Evolutionary conservation across 1,284 basidiomycete genomes (phyloP).

Genomic region (Ceratobasidium sp.): DNA sequence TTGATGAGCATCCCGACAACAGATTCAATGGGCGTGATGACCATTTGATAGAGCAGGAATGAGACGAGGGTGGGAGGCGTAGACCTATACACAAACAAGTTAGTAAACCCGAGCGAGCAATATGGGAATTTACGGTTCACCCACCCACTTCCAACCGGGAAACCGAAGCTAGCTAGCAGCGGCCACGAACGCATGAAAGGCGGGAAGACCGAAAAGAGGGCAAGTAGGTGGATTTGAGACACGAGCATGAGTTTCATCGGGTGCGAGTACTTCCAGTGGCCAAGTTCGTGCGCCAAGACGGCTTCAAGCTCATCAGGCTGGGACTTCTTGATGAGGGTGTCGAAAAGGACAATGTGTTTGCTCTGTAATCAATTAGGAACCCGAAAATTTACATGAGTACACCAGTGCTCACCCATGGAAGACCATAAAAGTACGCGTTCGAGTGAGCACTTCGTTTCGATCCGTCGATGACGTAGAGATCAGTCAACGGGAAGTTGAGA

Average conservation of each 20-base stretch:
- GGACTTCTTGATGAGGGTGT: conserved; percentile 92
- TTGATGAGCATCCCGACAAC: conserved; percentile 80
- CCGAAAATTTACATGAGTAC: conserved; percentile 15
- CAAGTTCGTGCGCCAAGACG: conserved; percentile 86
- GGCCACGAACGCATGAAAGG: conserved; percentile 89
- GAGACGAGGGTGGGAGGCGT: conserved; percentile 85
- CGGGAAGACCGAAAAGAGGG: conserved; percentile 87
- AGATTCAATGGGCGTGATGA: conserved; percentile 82
- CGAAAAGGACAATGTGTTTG: conserved; percentile 97
- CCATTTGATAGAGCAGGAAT: conserved; percentile 89
- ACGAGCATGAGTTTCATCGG: conserved; percentile 86
- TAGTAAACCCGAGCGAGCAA: not conserved
- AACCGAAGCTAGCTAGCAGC: conserved; percentile 86
- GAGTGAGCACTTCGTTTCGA: conserved; percentile 93
- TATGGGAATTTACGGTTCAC: not conserved
- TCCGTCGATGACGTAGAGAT: conserved; percentile 97
- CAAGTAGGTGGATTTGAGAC: conserved; percentile 85
- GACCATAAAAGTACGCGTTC: conserved; percentile 94
- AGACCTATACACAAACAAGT: conserved; percentile 45
- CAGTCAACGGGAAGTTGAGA: conserved; percentile 92
- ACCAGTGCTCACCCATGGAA: conserved; percentile 76
- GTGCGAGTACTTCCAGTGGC: conserved; percentile 93
- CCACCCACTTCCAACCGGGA: conserved; percentile 63
- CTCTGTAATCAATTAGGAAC: conserved; percentile 51
- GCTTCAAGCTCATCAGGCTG: conserved; percentile 90